Percentiles rank a stretch among this genome's conserved stretches.
Conservation (phyloP, 208 protist species). For the Trypanosoma brucei region DNA sequence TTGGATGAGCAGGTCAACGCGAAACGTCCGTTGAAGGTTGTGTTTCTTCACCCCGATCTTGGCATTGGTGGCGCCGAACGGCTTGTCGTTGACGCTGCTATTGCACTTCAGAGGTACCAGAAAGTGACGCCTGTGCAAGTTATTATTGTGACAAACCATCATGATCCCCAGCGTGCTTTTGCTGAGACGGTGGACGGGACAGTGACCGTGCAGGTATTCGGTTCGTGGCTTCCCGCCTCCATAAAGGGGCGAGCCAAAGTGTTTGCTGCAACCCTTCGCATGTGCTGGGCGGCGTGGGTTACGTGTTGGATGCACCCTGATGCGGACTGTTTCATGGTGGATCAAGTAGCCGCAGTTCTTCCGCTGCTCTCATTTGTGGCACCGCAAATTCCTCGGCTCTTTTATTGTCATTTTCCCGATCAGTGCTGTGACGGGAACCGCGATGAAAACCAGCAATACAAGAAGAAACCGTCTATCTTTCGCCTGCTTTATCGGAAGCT, state of each 20-base stretch:
- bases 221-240: slow-evolving; percentile 79
- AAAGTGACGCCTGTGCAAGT: slow-evolving; percentile 42
- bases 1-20: background rate
- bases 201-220: slow-evolving; percentile 79
- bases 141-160: slow-evolving; percentile 92
- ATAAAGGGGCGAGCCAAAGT: slow-evolving; percentile 81
- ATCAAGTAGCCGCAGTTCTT: slow-evolving; percentile 92
- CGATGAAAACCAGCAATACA: slow-evolving; percentile 35
- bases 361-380: slow-evolving; percentile 62
- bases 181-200: slow-evolving; percentile 91
- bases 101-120: slow-evolving; percentile 82
- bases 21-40: slow-evolving; percentile 42
- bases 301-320: slow-evolving; percentile 33
- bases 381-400: slow-evolving; percentile 80
- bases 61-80: slow-evolving; percentile 97
- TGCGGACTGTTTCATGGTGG: slow-evolving; percentile 87
- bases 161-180: slow-evolving; percentile 91
- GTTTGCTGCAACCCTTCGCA: slow-evolving; percentile 87
- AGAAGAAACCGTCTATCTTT: background rate
- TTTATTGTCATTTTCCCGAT: slow-evolving; percentile 99
- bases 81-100: slow-evolving; percentile 94
- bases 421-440: slow-evolving; percentile 85
- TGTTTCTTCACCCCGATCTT: slow-evolving; percentile 95
- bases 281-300: slow-evolving; percentile 62
- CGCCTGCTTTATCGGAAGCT: slow-evolving; percentile 78